Conservation (phyloP, 2,329 filamentous ascomycete species). For the Cryphonectria nitschkei region DNA sequence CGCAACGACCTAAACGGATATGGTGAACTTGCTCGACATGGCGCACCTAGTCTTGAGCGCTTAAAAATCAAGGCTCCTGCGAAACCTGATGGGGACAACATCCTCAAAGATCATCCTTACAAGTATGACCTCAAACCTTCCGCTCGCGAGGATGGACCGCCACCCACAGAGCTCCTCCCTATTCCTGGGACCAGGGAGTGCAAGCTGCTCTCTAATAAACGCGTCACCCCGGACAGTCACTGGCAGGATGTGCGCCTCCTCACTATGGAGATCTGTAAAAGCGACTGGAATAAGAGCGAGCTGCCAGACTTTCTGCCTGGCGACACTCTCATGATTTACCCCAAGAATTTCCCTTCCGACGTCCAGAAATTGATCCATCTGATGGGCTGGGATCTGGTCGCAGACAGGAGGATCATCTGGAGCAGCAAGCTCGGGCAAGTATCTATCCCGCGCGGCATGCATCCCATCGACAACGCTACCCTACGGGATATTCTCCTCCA, state of each 20-base stretch:
- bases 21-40: slow-evolving; percentile 18
- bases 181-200: slow-evolving; percentile 62
- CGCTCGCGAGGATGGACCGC: slow-evolving; percentile 33
- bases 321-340: slow-evolving; percentile 79
- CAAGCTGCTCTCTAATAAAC: slow-evolving; percentile 65
- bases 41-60: slow-evolving; percentile 23
- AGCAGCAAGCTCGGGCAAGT: not conserved
- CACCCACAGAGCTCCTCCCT: slow-evolving; percentile 48
- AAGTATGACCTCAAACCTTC: slow-evolving; percentile 39
- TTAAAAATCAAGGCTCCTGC: slow-evolving; percentile 32
- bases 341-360: slow-evolving; percentile 83
- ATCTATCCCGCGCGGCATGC: slow-evolving; percentile 38
- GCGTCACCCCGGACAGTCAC: slow-evolving; percentile 75
- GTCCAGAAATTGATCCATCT: slow-evolving; percentile 77
- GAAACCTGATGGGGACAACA: slow-evolving; percentile 39
- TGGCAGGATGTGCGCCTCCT: slow-evolving; percentile 94
- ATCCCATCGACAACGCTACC: slow-evolving; percentile 54
- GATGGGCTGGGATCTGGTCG: slow-evolving; percentile 77
- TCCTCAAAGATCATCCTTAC: slow-evolving; percentile 40
- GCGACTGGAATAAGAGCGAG: slow-evolving; percentile 28
- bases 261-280: slow-evolving; percentile 55
- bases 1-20: slow-evolving; percentile 12
- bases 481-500: slow-evolving; percentile 77
- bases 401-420: slow-evolving; percentile 60
- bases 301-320: slow-evolving; percentile 63